A percentile compares a stretch with the other conserved stretches of the same genome.
These are phyloP conservation scores for Acer campestre DNA, from an alignment of 345 rosid genomes.

Conservation along the genomic window DNA sequence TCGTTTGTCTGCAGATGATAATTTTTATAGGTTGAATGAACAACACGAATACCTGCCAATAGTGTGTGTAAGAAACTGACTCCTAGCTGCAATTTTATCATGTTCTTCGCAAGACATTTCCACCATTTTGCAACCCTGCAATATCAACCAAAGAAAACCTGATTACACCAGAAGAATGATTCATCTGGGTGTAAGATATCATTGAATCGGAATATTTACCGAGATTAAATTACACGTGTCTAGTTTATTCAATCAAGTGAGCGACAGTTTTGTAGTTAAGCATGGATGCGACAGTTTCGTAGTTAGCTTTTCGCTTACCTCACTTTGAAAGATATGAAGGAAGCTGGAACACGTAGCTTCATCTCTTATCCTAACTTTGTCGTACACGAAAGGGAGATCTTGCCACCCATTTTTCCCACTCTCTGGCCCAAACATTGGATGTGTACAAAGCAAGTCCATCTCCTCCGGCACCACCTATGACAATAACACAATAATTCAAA, in stretches of 20 bases:
- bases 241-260: not conserved
- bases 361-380: constrained; percentile 50
- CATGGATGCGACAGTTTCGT: not conserved
- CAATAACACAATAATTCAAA: no score
- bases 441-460: constrained; percentile 62
- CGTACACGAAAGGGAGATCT: constrained; percentile 49
- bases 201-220: no score
- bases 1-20: not conserved
- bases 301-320: constrained; percentile 20
- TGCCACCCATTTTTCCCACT: constrained; percentile 62
- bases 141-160: not conserved
- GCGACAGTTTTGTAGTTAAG: not conserved
- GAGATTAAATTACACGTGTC: no score
- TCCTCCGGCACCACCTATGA: constrained; percentile 39
- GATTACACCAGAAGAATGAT: no score
- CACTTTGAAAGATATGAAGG: constrained; percentile 47
- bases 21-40: not conserved
- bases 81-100: constrained; percentile 55
- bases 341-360: constrained; percentile 38
- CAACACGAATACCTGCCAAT: constrained; percentile 44
- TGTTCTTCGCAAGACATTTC: constrained; percentile 69
- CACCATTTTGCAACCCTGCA: constrained; percentile 69
- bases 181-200: no score
- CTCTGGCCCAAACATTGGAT: constrained; percentile 72
- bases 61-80: constrained; percentile 58